Evolutionary conservation across 1,139 yeast species (phyloP), one percentile per base, ranked within the genome.

Genomic region (Sugiyamaella castrensis): DNA sequence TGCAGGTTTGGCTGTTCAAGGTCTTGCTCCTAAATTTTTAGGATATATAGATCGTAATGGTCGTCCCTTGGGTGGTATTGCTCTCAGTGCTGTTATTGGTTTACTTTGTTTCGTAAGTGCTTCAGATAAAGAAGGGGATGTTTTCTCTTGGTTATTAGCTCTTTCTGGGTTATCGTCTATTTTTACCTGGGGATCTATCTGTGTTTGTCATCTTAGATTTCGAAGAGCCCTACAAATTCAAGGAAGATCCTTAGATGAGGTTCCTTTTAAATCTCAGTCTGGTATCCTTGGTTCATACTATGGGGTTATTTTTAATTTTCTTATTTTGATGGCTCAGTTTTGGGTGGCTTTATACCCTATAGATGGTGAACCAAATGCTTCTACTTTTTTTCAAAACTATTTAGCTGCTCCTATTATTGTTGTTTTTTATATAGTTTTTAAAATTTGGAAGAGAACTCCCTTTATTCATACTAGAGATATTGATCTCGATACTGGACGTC

Each of bases 161-260:
- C 72, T 89, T 43, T 84, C 95, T 12, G 94, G 95, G 52, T 78
- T 87, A 56, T 84, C 94, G 40, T 83, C 95, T 1, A 74, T 88
- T 51, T 87, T 87, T 67, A 85, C 94, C 6, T 87, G 95, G 95
- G 81, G 81, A 36, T 81, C 91, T 15, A 85, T 88, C 60, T 81
- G 84, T 63, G 63, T 84, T 49, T 81, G 88, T 59, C 95, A 83
- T 59, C 72, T 88, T 53, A 77, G 95, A 66, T 87, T 87, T 71
- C 81, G 96, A 72, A 67, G 74, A 47, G 96, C 95, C 1, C 74
- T 88, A 72, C 67, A 68, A 37, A 76, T 63, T 9, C 85, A 84
- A 68, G 87, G 87, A 50, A 78, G 85, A 67, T 71, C 75, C 28
- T 68, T 79, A 12, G 76, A 74, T 46, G 96, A 87, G 65, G 72